Evolutionary conservation across 176 grass and related monocot species (phyloP), one percentile per base, ranked within the genome.

Genomic region (Aegilops sharonensis): DNA sequence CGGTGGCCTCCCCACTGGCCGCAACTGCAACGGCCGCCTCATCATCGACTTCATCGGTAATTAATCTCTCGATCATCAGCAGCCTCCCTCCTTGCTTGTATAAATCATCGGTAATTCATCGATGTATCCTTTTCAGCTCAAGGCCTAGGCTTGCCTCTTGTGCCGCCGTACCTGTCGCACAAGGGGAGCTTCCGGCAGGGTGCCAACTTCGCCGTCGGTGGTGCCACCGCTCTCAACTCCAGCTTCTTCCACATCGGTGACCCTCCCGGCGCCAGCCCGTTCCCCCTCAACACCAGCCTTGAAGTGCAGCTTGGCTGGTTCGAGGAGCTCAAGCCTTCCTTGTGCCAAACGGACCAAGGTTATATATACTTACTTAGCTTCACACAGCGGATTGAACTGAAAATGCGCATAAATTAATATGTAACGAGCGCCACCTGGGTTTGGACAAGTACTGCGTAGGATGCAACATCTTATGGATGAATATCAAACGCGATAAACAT

Each of bases 21-120:
- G 90, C 47, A 86, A 83, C 85, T 94, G 85, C 73, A 81, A 94
- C 24, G 92, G 93, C 59, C 90, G 93, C 42, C 88, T 94, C 66
- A 20, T 81, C 60, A 84, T 92, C 37, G 90, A 95, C 77, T 95
- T 95, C 77, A 21, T 95, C 23, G 93, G 93, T 94, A 20, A 18
- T n/a, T 60, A 40, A 1, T 63, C 60, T 63, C 0, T 18, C 20
- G 3, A 6, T 60, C 57, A 60, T 60, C 20, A 60, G 57, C 4
- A n/a, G 50, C 50, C 50, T 18, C 14, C 50, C 50, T 54, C 50
- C 48, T 14, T 17, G 14, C 14, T 4, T 63, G n/a, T 63, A 1
- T 17, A 7, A 8, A 6, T 60, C 56, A 60, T 60, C 18, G n/a
- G 56, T 9, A n/a, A 14, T 14, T 61, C 21, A 61, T 61, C 57